Percentiles rank a stretch among this genome's conserved stretches.
phyloP scores from a whole-genome alignment of 768 basidiomycete species.

The Trametes punicea region DNA sequence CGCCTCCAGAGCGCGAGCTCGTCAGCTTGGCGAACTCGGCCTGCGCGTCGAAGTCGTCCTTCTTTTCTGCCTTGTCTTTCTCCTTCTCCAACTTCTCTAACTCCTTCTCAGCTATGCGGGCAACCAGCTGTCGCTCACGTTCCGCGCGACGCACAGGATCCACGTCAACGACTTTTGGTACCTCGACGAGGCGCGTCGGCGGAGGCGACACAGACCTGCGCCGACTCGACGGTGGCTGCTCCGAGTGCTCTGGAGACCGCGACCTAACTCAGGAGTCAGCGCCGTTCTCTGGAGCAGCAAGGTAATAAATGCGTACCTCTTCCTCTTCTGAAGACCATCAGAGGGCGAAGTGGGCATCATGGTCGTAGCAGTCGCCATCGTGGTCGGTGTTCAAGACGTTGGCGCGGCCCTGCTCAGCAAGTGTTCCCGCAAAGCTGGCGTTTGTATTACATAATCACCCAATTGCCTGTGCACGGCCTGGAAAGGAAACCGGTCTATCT shows the following conservation, averaged over 20 bases:
- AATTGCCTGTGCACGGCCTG: background rate
- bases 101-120: slow-evolving; percentile 64
- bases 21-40: slow-evolving; percentile 90
- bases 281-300: background rate
- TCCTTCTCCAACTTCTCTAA: slow-evolving; percentile 59
- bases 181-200: slow-evolving; percentile 31
- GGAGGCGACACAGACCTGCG: slow-evolving; percentile 43
- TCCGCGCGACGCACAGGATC: slow-evolving; percentile 75
- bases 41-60: slow-evolving; percentile 60
- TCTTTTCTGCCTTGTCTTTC: slow-evolving; percentile 31
- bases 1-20: slow-evolving; percentile 82
- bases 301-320: slow-evolving; percentile 30
- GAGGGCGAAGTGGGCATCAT: slow-evolving; percentile 28
- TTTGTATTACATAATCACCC: slow-evolving; percentile 5
- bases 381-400: slow-evolving; percentile 24
- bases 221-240: slow-evolving; percentile 40
- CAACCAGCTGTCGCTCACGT: slow-evolving; percentile 76
- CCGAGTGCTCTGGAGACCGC: slow-evolving; percentile 31
- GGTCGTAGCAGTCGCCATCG: slow-evolving; percentile 44
- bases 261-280: slow-evolving; percentile 26
- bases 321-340: slow-evolving; percentile 42
- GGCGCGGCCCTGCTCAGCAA: slow-evolving; percentile 1
- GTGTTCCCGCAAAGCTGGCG: slow-evolving; percentile 10
- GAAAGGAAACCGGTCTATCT: slow-evolving; percentile 6
- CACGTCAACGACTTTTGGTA: slow-evolving; percentile 60